Evolutionary conservation across 805 yeast species (phyloP).

Genomic region (Schwanniomyces polymorphus): DNA sequence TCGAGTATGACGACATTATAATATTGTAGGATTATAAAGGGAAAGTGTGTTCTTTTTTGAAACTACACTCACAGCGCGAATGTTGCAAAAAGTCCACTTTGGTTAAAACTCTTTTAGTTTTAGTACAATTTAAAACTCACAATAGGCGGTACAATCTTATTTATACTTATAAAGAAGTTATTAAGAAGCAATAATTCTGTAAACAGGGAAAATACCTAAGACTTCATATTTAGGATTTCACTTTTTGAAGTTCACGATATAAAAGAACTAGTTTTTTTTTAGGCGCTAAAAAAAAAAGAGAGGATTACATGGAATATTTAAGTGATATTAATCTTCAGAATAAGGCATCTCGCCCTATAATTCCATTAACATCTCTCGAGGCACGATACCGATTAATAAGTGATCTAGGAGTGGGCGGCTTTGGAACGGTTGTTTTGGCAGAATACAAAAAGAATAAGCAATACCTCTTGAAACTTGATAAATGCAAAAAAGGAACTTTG

Average conservation of each 20-base stretch:
- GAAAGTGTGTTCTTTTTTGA: too few species aligned
- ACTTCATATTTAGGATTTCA: too few species aligned
- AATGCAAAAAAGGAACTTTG: conserved; percentile 44
- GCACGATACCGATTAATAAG: conserved; percentile 47
- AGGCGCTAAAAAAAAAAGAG: neutral
- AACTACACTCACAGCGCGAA: neutral
- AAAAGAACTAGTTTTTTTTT: neutral
- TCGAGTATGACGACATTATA: too few species aligned
- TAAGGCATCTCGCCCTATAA: conserved; percentile 9
- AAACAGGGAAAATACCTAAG: too few species aligned
- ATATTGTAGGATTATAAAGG: too few species aligned
- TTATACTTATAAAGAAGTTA: too few species aligned
- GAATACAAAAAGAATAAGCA: conserved; percentile 35
- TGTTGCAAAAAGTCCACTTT: neutral
- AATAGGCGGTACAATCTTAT: too few species aligned
- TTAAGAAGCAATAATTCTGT: too few species aligned
- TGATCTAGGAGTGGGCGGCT: conserved; percentile 70
- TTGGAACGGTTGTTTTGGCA: conserved; percentile 70
- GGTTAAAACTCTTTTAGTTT: neutral
- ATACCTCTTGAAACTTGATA: conserved; percentile 15
- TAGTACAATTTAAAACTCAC: too few species aligned
- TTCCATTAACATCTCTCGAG: conserved; percentile 13
- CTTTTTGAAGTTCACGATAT: neutral
- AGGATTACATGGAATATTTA: neutral
- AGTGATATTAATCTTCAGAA: conserved; percentile 4